Evolutionary conservation across 2,329 filamentous ascomycete species (phyloP), one percentile per base, ranked within the genome.

Genomic region (Didymellaceae sp.): DNA sequence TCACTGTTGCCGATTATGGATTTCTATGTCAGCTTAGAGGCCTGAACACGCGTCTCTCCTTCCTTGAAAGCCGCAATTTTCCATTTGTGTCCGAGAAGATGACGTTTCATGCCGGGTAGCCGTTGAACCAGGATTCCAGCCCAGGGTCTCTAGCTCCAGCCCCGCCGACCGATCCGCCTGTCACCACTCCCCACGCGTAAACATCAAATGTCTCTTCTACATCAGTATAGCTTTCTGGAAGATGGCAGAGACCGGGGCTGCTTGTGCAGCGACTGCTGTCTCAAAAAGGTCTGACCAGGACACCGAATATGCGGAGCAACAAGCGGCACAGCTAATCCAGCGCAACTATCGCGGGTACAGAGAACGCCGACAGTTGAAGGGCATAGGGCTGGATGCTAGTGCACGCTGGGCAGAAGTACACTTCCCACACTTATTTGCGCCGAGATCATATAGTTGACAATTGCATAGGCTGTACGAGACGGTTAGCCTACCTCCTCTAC

Each of bases 281-380:
- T 31, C 6, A 7, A 9, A 11, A 5, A 34, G 10, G 6, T 26
- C 21, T 32, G 42, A 17, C 13, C 25, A 38, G 2, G 31, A 11
- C 5, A 28, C 49, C 38, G 31, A 57, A n/a, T 21, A 62, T 10
- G 54, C 62, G 52, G 55, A 71, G 50, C 58, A 62, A 40, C 48
- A 63, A 16, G 72, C 72, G 4, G 72, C 71, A 6, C 57, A 66
- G 57, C 33, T 69, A 54, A 74, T 74, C 28, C 72, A 74, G 76
- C 84, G 86, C 59, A 88, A 86, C 20, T 95, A 91, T 68, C 82
- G 91, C 25, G 90, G 90, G 5, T 90, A 95, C 71, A 82, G 88
- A 45, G 81, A 84, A 39, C 82, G 90, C 33, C 78, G 90, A 38
- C 86, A 90, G 69, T 78, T 94, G 61, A 72, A 82, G 31, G 90